These are phyloP conservation scores for Dendrobium officinale DNA, from an alignment of 106 monocot genomes.

Conservation along the genomic window DNA sequence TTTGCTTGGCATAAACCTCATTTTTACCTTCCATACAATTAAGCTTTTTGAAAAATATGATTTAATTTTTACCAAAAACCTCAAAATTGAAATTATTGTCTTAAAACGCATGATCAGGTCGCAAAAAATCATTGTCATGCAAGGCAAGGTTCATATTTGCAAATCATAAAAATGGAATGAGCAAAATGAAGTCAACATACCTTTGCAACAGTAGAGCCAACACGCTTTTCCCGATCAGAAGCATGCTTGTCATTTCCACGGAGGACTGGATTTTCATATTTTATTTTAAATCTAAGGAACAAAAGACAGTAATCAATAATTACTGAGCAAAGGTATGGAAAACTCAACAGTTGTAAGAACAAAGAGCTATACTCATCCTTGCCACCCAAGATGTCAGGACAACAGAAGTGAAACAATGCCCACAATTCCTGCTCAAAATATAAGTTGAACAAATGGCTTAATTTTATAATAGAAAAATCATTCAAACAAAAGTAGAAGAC, in stretches of 20 bases:
- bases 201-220: constrained; percentile 92
- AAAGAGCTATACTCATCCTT: constrained; percentile 57
- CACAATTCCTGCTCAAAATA: constrained; percentile 67
- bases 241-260: constrained; percentile 93
- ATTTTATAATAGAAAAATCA: neutral
- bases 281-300: constrained; percentile 69
- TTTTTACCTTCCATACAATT: neutral
- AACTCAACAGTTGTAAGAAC: neutral
- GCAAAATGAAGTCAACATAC: constrained; percentile 21
- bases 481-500: neutral
- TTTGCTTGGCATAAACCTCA: neutral
- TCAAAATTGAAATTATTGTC: neutral
- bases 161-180: neutral
- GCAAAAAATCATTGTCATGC: neutral
- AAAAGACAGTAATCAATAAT: neutral
- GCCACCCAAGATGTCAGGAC: constrained; percentile 82
- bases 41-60: neutral
- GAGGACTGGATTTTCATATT: constrained; percentile 74
- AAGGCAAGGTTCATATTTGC: neutral
- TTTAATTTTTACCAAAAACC: neutral
- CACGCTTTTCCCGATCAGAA: constrained; percentile 70
- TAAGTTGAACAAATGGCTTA: neutral
- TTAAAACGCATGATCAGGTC: neutral
- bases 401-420: constrained; percentile 94
- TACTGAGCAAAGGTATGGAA: neutral